These are phyloP conservation scores for Saccharomycopsis phalli DNA, from an alignment of 1,139 yeast genomes.

Conservation along the genomic window DNA sequence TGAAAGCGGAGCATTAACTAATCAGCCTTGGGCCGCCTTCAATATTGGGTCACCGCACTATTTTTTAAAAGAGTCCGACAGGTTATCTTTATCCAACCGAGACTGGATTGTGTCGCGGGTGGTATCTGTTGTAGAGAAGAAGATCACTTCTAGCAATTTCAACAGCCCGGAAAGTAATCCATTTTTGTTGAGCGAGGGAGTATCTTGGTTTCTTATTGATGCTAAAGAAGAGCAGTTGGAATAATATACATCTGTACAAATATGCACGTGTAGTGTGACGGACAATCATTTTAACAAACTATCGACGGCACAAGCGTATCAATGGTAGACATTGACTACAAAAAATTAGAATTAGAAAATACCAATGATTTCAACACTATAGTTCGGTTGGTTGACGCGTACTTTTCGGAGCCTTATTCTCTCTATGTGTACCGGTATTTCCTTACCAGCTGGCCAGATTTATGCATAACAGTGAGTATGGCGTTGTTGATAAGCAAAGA, in stretches of 20 bases:
- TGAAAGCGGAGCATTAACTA: conserved; percentile 18
- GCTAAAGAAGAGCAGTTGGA: conserved; percentile 32
- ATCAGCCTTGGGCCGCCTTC: conserved; percentile 81
- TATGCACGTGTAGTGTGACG: neutral
- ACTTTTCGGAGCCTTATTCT: conserved; percentile 67
- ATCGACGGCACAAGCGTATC: too few species aligned
- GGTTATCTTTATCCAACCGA: conserved; percentile 24
- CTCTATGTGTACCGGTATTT: conserved; percentile 64
- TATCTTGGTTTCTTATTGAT: conserved; percentile 42
- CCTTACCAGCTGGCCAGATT: conserved; percentile 59
- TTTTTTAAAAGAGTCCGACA: conserved; percentile 39
- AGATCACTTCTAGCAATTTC: conserved; percentile 34
- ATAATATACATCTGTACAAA: neutral
- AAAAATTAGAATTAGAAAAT: conserved; percentile 25
- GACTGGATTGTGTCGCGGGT: conserved; percentile 75
- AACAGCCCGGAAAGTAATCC: conserved; percentile 35
- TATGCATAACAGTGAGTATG: conserved; percentile 34
- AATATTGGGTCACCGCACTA: conserved; percentile 75
- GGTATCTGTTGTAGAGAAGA: conserved; percentile 37
- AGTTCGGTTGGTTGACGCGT: conserved; percentile 43
- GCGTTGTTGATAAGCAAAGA: neutral
- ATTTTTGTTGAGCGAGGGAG: conserved; percentile 39
- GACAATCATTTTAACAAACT: neutral
- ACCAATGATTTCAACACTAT: conserved; percentile 29
- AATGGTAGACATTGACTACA: conserved; percentile 3